A percentile compares a stretch with the other conserved stretches of the same genome.
phyloP scores from a whole-genome alignment of 306 rosid genomes.

The Citrullus amarus region DNA sequence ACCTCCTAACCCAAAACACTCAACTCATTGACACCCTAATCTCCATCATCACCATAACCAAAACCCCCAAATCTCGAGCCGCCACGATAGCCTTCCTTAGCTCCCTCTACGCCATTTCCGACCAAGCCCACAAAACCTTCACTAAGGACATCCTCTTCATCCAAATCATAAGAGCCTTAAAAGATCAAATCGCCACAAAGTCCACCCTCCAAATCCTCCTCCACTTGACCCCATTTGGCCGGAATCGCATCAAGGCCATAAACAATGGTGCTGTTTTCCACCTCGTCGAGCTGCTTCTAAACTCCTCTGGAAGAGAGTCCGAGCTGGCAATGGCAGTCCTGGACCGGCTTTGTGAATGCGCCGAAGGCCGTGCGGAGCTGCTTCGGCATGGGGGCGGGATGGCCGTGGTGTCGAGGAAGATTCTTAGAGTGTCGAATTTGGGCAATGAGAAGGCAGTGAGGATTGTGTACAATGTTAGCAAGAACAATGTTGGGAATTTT shows the following conservation, averaged over 20 bases:
- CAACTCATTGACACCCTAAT: slow-evolving; percentile 35
- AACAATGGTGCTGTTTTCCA: slow-evolving; percentile 31
- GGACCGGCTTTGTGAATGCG: slow-evolving; percentile 65
- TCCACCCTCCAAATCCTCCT: slow-evolving; percentile 49
- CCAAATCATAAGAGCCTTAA: slow-evolving; percentile 25
- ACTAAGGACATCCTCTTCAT: slow-evolving; percentile 20
- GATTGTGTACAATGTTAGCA: slow-evolving; percentile 42
- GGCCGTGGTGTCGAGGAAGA: slow-evolving; percentile 56
- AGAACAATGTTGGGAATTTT: slow-evolving; percentile 33
- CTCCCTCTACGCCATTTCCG: slow-evolving; percentile 35
- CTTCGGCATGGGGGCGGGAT: slow-evolving; percentile 51
- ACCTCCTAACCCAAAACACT: slow-evolving; percentile 17
- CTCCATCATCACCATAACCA: background rate
- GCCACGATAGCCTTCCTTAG: slow-evolving; percentile 36
- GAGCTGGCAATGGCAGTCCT: slow-evolving; percentile 40
- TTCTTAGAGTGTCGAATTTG: slow-evolving; percentile 47
- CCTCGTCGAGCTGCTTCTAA: slow-evolving; percentile 36
- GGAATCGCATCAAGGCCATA: slow-evolving; percentile 63
- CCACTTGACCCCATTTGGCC: slow-evolving; percentile 61
- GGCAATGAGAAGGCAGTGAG: slow-evolving; percentile 57
- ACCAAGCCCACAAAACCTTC: slow-evolving; percentile 34
- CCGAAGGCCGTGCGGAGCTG: slow-evolving; percentile 68
- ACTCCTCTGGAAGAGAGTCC: slow-evolving; percentile 16
- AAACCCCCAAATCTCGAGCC: slow-evolving; percentile 37
- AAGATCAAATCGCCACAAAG: slow-evolving; percentile 39